These are phyloP conservation scores for Chondrus crispus DNA, from an alignment of 23 red algal species.

Conservation along the genomic window DNA sequence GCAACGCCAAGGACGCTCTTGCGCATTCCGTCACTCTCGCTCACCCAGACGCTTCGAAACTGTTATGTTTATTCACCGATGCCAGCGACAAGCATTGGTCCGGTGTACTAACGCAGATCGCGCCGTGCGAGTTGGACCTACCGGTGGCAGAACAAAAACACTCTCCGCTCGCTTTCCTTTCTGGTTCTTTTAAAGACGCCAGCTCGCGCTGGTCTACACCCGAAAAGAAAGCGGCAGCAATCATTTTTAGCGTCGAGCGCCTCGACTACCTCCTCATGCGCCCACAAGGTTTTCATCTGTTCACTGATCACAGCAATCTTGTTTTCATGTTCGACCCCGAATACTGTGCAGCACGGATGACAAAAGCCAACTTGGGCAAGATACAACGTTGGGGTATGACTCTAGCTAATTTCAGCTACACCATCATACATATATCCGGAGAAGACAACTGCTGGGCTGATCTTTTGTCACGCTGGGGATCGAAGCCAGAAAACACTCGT, in stretches of 20 bases:
- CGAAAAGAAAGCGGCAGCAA: not conserved
- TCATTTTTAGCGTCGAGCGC: not conserved
- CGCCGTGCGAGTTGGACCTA: not conserved
- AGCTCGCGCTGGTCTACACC: not conserved
- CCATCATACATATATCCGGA: not conserved
- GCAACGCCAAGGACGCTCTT: not conserved
- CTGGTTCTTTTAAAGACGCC: not conserved
- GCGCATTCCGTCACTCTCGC: not conserved
- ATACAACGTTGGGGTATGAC: not conserved
- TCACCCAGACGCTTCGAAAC: not conserved
- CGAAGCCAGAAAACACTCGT: not conserved
- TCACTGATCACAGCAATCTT: not conserved
- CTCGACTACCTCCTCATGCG: not conserved
- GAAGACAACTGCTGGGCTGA: slow-evolving; percentile 17
- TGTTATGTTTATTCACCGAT: not conserved
- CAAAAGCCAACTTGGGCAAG: not conserved
- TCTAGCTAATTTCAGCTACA: not conserved
- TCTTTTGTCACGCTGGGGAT: not conserved
- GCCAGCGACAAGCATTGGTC: slow-evolving; percentile 5
- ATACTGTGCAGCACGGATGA: not conserved
- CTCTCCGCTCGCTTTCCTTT: not conserved
- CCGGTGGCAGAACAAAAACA: not conserved
- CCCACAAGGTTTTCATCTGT: not conserved
- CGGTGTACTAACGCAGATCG: not conserved
- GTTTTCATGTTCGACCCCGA: slow-evolving; percentile 1